Conservation (phyloP, 164 flowering plant species). For the Stephania cephalantha region DNA sequence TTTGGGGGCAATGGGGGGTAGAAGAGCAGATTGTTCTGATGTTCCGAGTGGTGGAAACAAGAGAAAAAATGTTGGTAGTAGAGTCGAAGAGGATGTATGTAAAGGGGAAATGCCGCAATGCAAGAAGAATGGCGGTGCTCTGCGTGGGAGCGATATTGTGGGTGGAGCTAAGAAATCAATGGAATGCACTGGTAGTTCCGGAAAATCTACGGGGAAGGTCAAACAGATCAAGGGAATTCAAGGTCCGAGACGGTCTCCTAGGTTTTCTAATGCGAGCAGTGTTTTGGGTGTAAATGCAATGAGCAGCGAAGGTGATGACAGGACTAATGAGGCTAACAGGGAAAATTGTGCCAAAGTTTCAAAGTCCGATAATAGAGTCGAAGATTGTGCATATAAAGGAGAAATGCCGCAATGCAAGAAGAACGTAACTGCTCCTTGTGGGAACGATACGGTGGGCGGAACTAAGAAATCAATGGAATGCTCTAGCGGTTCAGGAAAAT, state of each 20-base stretch:
- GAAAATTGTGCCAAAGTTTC: background rate
- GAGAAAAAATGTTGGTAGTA: background rate
- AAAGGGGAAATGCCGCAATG: background rate
- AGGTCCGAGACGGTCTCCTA: background rate
- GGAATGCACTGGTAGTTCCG: background rate
- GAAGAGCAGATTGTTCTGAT: background rate
- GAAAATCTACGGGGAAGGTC: background rate
- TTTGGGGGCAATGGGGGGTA: background rate
- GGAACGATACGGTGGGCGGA: too few species aligned
- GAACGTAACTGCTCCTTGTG: too few species aligned
- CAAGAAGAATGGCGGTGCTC: background rate
- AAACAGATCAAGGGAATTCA: background rate
- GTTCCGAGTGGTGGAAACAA: background rate
- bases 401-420: too few species aligned
- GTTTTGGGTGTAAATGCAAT: background rate
- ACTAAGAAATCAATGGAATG: too few species aligned
- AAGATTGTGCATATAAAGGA: too few species aligned
- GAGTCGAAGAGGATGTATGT: background rate
- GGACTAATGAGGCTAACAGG: background rate
- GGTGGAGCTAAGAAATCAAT: background rate
- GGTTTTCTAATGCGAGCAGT: background rate
- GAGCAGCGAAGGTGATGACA: background rate
- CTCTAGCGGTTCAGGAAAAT: too few species aligned
- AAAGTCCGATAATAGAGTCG: too few species aligned
- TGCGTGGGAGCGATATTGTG: background rate